Base-by-base conservation (phyloP, 2,329 filamentous ascomycete genomes). In the Fusarium globosum region DNA sequence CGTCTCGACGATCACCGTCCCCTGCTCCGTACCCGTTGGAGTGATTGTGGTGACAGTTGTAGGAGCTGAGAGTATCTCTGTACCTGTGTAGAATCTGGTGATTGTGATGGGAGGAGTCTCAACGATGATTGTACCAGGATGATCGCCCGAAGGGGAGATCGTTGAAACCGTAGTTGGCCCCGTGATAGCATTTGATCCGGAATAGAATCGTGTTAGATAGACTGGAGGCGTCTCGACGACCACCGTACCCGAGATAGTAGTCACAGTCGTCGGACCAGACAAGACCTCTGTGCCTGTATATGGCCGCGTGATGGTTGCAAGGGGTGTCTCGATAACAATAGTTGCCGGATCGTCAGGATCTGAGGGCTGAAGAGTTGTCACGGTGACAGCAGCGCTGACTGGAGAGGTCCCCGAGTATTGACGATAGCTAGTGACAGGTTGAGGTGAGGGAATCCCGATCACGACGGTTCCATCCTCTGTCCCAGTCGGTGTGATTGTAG, bases 71-170 rank as follows among this genome's bases (percentile, higher is more conserved):
- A 61, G 10, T 4, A 35, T 28, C 4, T 41, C 16, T 2, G 57
- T 52, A 6, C 45, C 58, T 2, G 45, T 61, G 4, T 61, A 68
- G 11, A 30, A 30, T 3, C 52, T 45, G 11, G 62, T 68, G 8
- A 35, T 41, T 7, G 51, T 66, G 2, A 66, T 45, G 1, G 64
- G 61, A 3, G 64, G 65, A 23, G 65, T 68, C 16, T 66, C 65
- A 2, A 68, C 21, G 12, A 67, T 38, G 16, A 46, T 28, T 3
- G 56, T 58, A 5, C 30, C 56, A 20, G 56, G 20, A 16, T 13
- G 4, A 7, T 21, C 16, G 10, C 56, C 56, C 16, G 42, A 59
- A 8, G 55, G 33, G 15, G 18, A 21, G 16, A 58, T 21, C 13
- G 42, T 49, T 28, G 56, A 38, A 6, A 49, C 56, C 3, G 43